phyloP scores from a whole-genome alignment of 495 filamentous ascomycete genomes.

The Pyronema domesticum region DNA sequence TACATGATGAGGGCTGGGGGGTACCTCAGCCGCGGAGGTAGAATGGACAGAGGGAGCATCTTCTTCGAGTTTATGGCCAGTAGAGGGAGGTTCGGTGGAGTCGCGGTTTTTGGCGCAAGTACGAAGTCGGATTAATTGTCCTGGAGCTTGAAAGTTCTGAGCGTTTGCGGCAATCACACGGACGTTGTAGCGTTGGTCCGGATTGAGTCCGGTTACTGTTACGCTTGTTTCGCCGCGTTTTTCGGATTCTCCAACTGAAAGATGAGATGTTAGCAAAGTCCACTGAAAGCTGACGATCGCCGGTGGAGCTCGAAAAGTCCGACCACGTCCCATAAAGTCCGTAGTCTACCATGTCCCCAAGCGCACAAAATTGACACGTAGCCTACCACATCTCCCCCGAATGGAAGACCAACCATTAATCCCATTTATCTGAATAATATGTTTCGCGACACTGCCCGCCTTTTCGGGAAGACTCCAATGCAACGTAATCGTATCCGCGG shows the following conservation, averaged over 20 bases:
- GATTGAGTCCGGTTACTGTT: slow-evolving; percentile 66
- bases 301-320: no score
- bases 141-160: slow-evolving; percentile 79
- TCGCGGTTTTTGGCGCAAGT: slow-evolving; percentile 26
- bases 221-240: slow-evolving; percentile 69
- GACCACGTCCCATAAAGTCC: no score
- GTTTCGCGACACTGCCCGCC: slow-evolving; percentile 62
- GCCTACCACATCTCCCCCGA: not conserved
- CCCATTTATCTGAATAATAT: slow-evolving; percentile 84
- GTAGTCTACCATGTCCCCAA: no score
- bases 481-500: slow-evolving; percentile 68
- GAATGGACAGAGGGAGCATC: slow-evolving; percentile 17
- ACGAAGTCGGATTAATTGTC: slow-evolving; percentile 62
- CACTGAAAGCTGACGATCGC: no score
- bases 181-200: slow-evolving; percentile 77
- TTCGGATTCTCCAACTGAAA: slow-evolving; percentile 65
- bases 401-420: slow-evolving; percentile 46
- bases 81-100: slow-evolving; percentile 1
- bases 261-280: slow-evolving; percentile 9
- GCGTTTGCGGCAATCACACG: slow-evolving; percentile 76
- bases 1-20: slow-evolving; percentile 11
- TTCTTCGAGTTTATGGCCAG: slow-evolving; percentile 21
- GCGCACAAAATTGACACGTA: not conserved
- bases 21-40: slow-evolving; percentile 7
- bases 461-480: slow-evolving; percentile 73